These are phyloP conservation scores for Cytospora piceicola DNA, from an alignment of 2,329 filamentous ascomycete genomes.

Conservation along the genomic window DNA sequence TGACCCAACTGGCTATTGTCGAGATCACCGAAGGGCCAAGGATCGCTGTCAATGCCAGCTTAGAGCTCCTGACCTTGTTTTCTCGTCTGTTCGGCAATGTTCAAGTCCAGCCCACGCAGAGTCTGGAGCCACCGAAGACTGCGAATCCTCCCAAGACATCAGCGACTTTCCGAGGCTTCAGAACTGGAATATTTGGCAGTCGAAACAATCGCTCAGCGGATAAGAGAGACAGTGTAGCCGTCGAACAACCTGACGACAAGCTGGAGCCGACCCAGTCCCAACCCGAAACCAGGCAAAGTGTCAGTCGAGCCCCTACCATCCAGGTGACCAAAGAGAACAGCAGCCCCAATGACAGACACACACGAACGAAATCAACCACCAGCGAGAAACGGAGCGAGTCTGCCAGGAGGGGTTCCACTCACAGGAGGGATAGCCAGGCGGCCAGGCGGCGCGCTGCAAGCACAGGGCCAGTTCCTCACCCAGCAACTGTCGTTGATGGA, in stretches of 20 bases:
- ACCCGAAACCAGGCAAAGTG: constrained; percentile 45
- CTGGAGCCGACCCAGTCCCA: constrained; percentile 37
- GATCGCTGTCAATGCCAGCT: constrained; percentile 83
- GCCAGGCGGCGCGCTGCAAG: constrained; percentile 53
- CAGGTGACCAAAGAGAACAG: constrained; percentile 73
- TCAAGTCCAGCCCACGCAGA: constrained; percentile 51
- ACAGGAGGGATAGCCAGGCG: constrained; percentile 55
- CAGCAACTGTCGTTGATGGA: constrained; percentile 52
- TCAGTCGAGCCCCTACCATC: constrained; percentile 66
- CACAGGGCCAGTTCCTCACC: constrained; percentile 44
- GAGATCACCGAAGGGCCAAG: constrained; percentile 84
- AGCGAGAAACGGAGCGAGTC: constrained; percentile 52
- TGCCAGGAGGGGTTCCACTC: constrained; percentile 55
- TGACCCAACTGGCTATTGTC: constrained; percentile 85
- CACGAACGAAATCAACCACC: constrained; percentile 43
- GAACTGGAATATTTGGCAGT: constrained; percentile 74
- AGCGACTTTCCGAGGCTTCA: constrained; percentile 71
- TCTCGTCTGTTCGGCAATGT: constrained; percentile 72
- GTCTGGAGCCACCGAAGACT: constrained; percentile 45
- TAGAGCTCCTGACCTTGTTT: constrained; percentile 83
- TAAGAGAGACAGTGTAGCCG: constrained; percentile 39
- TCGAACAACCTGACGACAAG: constrained; percentile 40
- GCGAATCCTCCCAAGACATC: constrained; percentile 68
- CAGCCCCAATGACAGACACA: constrained; percentile 43
- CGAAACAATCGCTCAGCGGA: constrained; percentile 46